Percentiles rank a stretch among this genome's conserved stretches.
These are phyloP conservation scores for Selaginella tamariscina DNA, from an alignment of 75 land plant genomes.

Conservation along the genomic window DNA sequence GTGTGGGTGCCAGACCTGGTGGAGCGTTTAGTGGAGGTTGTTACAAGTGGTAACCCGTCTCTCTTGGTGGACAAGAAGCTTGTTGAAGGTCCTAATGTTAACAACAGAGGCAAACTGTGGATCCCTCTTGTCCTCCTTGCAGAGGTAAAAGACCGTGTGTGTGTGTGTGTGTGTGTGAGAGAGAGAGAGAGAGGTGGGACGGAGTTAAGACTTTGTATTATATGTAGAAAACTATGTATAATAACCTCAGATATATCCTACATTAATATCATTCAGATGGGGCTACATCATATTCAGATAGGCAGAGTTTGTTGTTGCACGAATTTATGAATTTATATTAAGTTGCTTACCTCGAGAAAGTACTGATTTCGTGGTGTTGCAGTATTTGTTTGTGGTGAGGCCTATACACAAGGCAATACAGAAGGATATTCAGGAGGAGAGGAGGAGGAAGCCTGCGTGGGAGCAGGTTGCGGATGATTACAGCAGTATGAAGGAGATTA, in stretches of 20 bases:
- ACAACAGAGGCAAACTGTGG: constrained; percentile 51
- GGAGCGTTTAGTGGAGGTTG: constrained; percentile 47
- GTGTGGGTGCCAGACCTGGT: constrained; percentile 77
- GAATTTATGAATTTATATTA: background rate
- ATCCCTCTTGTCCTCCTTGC: constrained; percentile 46
- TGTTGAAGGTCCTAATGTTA: constrained; percentile 76
- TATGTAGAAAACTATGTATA: background rate
- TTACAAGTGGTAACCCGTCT: constrained; percentile 45
- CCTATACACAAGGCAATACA: constrained; percentile 37
- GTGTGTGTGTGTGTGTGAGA: no score
- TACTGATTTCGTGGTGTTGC: constrained; percentile 10
- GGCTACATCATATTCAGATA: background rate
- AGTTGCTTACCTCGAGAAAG: background rate
- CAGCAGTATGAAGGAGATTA: background rate
- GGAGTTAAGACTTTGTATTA: background rate
- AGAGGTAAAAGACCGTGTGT: constrained; percentile 65
- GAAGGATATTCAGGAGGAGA: constrained; percentile 28
- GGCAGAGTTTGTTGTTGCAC: background rate
- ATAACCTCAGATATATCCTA: background rate
- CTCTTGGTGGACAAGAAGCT: constrained; percentile 67
- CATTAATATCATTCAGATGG: background rate
- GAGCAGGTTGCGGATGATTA: constrained; percentile 22
- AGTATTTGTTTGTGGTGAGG: constrained; percentile 58
- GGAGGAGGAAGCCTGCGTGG: constrained; percentile 19
- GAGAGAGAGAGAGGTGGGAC: background rate